Evolutionary conservation across 495 filamentous ascomycete species (phyloP), one percentile per base, ranked within the genome.

Genomic region (Penicillium waksmanii): DNA sequence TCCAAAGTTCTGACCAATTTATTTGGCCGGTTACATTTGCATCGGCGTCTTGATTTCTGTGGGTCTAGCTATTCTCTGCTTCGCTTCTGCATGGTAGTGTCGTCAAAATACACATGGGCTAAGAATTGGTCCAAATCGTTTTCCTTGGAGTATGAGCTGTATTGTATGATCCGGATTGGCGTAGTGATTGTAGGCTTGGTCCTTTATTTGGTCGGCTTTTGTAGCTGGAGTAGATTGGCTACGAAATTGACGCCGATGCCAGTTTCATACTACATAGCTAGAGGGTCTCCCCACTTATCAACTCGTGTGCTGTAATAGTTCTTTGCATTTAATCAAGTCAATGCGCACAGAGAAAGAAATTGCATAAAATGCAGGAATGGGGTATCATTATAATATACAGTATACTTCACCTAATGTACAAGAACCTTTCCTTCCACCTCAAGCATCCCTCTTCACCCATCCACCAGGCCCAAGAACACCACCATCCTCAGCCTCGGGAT

Each of bases 401-500:
- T 31, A 6, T 31, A 31, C 5, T 31, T 9, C 8, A 31, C 27
- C 5, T 31, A 31, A 31, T 31, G 1, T 31, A 31, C 42, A 44
- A 12, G 17, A 44, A 19, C 17, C 42, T 9, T 18, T 7, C 17
- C n/a, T n/a, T 38, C 36, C 8, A 38, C 9, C 10, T 38, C 36
- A 38, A 12, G 7, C 42, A 46, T 46, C 42, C 18, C 18, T 46
- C 9, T n/a, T 8, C 27, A 67, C 69, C 79, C 81, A 82, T 35
- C 76, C 73, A 52, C 36, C 57, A 17, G 70, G 73, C 17, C 81
- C 81, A 43, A 82, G 55, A 44, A 83, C 62, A 17, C 80, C 80
- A 9, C 77, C 82, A 72, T 85, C 86, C 18, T 80, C 75, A 15
- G 75, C 79, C 19, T 62, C 61, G 31, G 82, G 71, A 68, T 96